A percentile compares a stretch with the other conserved stretches of the same genome.
Conservation (phyloP, 257 asterid species). For the Scutellaria baicalensis region DNA sequence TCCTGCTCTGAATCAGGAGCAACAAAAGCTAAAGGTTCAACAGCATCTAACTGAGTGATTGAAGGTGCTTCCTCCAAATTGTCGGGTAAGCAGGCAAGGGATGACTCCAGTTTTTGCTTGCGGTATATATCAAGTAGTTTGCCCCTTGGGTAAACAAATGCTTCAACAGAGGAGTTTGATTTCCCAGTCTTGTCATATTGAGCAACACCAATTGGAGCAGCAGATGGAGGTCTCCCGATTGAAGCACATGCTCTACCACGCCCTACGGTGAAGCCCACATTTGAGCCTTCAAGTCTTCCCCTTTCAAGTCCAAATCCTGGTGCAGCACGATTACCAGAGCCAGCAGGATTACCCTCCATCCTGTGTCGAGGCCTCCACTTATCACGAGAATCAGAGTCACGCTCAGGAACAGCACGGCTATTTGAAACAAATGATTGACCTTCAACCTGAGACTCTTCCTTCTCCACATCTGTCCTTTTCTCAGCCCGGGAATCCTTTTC, state of each 20-base stretch:
- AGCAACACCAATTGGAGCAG: constrained; percentile 47
- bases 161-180: constrained; percentile 17
- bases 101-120: constrained; percentile 45
- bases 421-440: constrained; percentile 45
- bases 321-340: constrained; percentile 73
- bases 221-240: constrained; percentile 38
- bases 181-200: constrained; percentile 43
- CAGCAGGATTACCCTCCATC: constrained; percentile 73
- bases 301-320: constrained; percentile 93
- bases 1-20: constrained; percentile 79
- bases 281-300: constrained; percentile 71
- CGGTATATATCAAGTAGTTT: constrained; percentile 93
- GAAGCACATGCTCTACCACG: constrained; percentile 73
- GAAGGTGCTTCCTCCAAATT: constrained; percentile 65
- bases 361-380: constrained; percentile 99
- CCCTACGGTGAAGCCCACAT: constrained; percentile 78
- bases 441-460: constrained; percentile 67
- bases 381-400: constrained; percentile 89
- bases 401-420: constrained; percentile 62
- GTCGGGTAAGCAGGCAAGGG: constrained; percentile 39
- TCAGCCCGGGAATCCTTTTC: constrained; percentile 77
- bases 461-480: constrained; percentile 61
- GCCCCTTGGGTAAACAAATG: constrained; percentile 78
- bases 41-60: constrained; percentile 40
- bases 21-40: constrained; percentile 84